Percentiles rank a stretch among this genome's conserved stretches.
Conservation (phyloP, 768 basidiomycete species). For the Rhodocollybia butyracea region DNA sequence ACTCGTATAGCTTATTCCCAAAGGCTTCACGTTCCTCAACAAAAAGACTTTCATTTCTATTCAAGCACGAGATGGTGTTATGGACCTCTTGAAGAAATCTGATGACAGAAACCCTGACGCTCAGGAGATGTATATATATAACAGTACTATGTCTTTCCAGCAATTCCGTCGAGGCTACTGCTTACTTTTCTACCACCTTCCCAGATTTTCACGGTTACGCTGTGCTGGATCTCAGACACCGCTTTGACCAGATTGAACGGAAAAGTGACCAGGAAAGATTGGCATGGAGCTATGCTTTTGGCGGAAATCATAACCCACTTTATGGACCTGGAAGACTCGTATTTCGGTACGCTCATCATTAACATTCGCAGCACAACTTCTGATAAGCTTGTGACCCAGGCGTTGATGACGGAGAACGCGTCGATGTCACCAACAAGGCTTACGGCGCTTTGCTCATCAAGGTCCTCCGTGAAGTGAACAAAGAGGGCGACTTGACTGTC, state of each 20-base stretch:
- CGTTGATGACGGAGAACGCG: conserved; percentile 11
- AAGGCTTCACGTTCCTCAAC: conserved; percentile 23
- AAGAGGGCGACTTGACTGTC: background rate
- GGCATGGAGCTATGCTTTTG: conserved; percentile 28
- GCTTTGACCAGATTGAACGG: conserved; percentile 24
- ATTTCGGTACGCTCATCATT: conserved; percentile 25
- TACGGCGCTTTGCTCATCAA: background rate
- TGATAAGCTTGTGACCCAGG: background rate
- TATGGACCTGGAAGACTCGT: conserved; percentile 24
- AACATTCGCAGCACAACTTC: background rate
- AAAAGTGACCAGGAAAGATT: conserved; percentile 29
- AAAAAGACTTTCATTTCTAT: conserved; percentile 25
- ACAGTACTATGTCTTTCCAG: conserved; percentile 8
- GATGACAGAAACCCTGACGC: conserved; percentile 25
- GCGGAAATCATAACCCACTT: conserved; percentile 33
- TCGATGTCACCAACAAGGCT: conserved; percentile 12
- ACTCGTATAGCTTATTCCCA: background rate
- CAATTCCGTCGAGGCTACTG: background rate
- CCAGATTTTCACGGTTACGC: conserved; percentile 31
- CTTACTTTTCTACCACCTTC: background rate
- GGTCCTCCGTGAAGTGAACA: background rate
- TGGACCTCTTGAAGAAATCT: conserved; percentile 26
- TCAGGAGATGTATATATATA: conserved; percentile 11
- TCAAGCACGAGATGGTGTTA: conserved; percentile 23
- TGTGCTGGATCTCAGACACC: conserved; percentile 30